Evolutionary conservation across 108 stramenopile genomes (phyloP), one percentile per base, ranked within the genome.

Genomic region (Skeletonema marinoi): DNA sequence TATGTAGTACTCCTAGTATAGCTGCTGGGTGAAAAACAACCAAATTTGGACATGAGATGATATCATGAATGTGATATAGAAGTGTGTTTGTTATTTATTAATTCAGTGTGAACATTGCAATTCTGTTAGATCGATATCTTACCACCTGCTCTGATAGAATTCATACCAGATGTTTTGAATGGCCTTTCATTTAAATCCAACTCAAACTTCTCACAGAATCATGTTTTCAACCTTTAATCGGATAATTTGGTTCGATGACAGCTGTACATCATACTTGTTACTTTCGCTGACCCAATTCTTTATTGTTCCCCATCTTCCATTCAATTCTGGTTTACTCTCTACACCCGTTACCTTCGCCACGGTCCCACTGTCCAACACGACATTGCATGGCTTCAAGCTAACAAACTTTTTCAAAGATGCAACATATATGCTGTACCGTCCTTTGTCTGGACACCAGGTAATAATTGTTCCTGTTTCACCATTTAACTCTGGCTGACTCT

Each of bases 221-320:
- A 95, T 86, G 66, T 90, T 92, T 68, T 95, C 94, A 30, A 89
- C 77, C 82, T 95, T 95, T 38, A 95, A 75, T 31, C 92, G 83
- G 58, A 95, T 77, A 63, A 95, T 85, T 66, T 92, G 86, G 70
- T 86, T 85, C 0, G 79, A 59, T 38, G 94, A 95, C 38, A 95
- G 51, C 78, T 95, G 94, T 12, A 95, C 86, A 74, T 95, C 92
- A 74, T 95, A 95, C 60, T 91, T 88, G 33, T 90, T 88, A 25
- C 88, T 75, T 4, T 90, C 87, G 32, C 68, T 77, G 21, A 88
- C 80, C 87, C 92, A 95, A 12, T 69, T 63, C 69, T 89, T 95
- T 74, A 95, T 91, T 33, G 94, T 95, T 32, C 94, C 94, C 87
- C 88, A 92, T 73, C 87, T 86, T 50, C 89, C 94, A 77, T 95